Conservation (phyloP, 176 grass and related monocot genomes). For the Tuctoria greenei region DNA sequence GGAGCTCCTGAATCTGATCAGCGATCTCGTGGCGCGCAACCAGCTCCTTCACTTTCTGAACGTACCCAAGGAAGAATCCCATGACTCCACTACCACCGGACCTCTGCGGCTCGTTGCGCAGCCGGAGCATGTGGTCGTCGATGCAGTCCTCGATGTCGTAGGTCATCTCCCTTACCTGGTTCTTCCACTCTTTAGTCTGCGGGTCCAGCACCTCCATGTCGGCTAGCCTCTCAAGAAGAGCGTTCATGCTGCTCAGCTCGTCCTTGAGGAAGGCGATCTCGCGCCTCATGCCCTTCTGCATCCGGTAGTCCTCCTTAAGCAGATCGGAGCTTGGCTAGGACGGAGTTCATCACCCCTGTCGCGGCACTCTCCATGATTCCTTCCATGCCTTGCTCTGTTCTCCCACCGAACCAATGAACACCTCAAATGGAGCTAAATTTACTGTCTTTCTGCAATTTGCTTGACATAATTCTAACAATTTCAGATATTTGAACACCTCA, state of each 20-base stretch:
- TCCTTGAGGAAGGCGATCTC: conserved; percentile 32
- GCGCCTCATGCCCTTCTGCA: conserved; percentile 6
- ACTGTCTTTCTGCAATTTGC: background rate
- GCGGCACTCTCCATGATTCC: conserved; percentile 37
- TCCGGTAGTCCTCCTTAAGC: conserved; percentile 18
- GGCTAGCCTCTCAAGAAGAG: background rate
- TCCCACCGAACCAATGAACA: too few species aligned
- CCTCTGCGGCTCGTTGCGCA: background rate
- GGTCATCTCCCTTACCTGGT: conserved; percentile 43
- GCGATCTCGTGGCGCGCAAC: background rate
- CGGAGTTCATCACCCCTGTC: conserved; percentile 32
- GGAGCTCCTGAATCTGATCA: conserved; percentile 29
- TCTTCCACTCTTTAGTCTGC: conserved; percentile 38
- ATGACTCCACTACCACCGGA: background rate
- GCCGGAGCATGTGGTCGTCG: conserved; percentile 6
- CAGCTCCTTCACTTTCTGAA: conserved; percentile 17
- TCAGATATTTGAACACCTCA: background rate
- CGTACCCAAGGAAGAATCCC: background rate
- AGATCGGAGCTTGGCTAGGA: conserved; percentile 36
- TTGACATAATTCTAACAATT: background rate
- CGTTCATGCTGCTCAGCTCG: conserved; percentile 40
- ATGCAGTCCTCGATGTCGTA: conserved; percentile 34
- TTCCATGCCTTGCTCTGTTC: background rate
- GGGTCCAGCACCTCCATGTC: background rate
- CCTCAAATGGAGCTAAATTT: background rate